Evolutionary conservation across 1,139 yeast species (phyloP), one percentile per base, ranked within the genome.

Genomic region (Yamadazyma spencermartinsiae): DNA sequence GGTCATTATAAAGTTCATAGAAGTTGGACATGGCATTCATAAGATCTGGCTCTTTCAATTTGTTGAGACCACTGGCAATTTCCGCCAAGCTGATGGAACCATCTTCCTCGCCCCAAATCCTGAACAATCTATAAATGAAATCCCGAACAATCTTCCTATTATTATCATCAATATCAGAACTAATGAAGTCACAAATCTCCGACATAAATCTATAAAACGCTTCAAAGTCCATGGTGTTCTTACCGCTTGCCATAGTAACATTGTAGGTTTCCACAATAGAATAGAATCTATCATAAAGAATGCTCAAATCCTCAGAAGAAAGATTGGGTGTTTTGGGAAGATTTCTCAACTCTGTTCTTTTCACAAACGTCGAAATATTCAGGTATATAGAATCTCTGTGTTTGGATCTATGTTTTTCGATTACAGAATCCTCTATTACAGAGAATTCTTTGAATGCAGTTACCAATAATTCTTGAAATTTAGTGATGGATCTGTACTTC

Each of bases 401-500:
- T 54, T 77, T 84, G 31, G 76, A 68, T 39, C 98, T 77, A 52
- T 82, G 86, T 42, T 75, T 80, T 27, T 73, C 73, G 35, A 94
- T 81, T 58, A 80, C 72, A 1, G 80, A 82, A 42, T 90, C 96
- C 23, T 89, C 82, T 20, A 94, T 76, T 9, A 79, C 80, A 9
- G 86, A 72, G 58, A 94, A 94, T 56, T 94, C 98, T 54, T 85
- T 85, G 63, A 92, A 90, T 0, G 98, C 95, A 1, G 89, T 87
- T 5, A 89, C 95, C 63, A 92, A 69, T 19, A 94, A 72, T 49
- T 87, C 95, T 62, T 92, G 98, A 61, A 94, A 94, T 51, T 82
- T 82, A 2, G 97, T 86, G 31, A 87, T 78, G 29, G 79, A 72
- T 50, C 81, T 74, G 39, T 77, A 76, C 49, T 80, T 81, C 16